phyloP scores from a whole-genome alignment of 345 rosid species.

The Brassica nigra region DNA sequence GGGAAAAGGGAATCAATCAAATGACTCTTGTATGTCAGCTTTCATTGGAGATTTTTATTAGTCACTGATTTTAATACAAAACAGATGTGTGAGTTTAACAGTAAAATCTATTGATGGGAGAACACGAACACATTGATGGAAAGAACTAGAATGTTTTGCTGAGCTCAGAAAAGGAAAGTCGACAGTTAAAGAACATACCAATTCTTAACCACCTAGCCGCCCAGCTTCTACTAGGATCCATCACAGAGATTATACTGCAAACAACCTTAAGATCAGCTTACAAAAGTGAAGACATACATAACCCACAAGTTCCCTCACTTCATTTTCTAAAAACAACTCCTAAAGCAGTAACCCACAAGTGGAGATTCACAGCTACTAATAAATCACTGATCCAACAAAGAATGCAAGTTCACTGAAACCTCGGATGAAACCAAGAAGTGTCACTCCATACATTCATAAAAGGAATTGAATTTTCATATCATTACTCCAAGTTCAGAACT shows the following conservation, averaged over 20 bases:
- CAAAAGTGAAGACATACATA: background rate
- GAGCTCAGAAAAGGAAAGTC: no score
- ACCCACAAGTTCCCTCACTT: background rate
- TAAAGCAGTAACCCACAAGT: background rate
- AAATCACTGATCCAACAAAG: background rate
- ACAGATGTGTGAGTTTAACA: no score
- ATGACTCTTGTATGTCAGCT: background rate
- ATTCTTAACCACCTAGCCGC: constrained; percentile 97
- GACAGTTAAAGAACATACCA: constrained; percentile 46
- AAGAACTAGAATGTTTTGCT: no score
- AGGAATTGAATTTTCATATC: background rate
- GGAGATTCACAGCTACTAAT: background rate
- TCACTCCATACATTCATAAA: background rate
- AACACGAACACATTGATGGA: no score
- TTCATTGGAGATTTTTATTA: background rate
- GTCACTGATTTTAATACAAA: background rate
- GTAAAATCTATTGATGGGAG: no score
- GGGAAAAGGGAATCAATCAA: no score
- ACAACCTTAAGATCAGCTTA: no score
- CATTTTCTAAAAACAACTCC: background rate
- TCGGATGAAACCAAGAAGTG: background rate
- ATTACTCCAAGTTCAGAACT: background rate
- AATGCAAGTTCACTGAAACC: background rate
- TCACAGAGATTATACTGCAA: constrained; percentile 83
- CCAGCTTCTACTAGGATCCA: constrained; percentile 96